Evolutionary conservation across 345 rosid genomes (phyloP), one percentile per base, ranked within the genome.

Genomic region (Gossypium longicalyx): DNA sequence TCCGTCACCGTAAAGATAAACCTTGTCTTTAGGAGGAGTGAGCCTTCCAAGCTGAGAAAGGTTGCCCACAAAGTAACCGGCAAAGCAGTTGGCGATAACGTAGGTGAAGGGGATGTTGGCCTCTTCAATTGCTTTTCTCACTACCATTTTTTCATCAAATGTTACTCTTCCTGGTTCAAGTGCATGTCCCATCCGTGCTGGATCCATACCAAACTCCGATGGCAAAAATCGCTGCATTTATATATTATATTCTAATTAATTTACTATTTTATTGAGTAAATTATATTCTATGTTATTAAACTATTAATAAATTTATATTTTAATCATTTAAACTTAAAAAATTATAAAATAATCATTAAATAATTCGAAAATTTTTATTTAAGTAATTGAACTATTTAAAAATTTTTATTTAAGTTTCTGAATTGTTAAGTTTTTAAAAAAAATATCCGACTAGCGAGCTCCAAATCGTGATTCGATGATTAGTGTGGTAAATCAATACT

Each of bases 151-250:
- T 64, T 92, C 85, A 60, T 92, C 98, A 44, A 94, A 92, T 0
- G 95, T 73, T 59, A 82, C 94, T 73, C 89, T 86, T 67, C 98
- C 97, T 0, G 98, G 99, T 23, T 87, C 93, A 10, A 95, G 71
- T 2, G 97, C 97, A 12, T 88, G 70, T 38, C 66, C 85, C 98
- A 94, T 94, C 13, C 83, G 70, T 0, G 96, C 66, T 34, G 97
- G 95, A 76, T 94, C 97, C 83, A 87, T 92, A 3, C 98, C 98
- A 72, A 91, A 94, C 71, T 94, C 98, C 2, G 97, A 92, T 0
- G 97, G 97, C 80, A 94, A 75, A 76, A 94, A 92, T 20, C 97
- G 82, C 97, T 61, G 19, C 12, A 5, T 9, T 0, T 22, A 3
- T 1, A 4, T 34, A 34, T 29, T 29, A 4, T 34, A 34, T 34